Conservation (phyloP, 148 eudicot species). For the Chenopodium album region DNA sequence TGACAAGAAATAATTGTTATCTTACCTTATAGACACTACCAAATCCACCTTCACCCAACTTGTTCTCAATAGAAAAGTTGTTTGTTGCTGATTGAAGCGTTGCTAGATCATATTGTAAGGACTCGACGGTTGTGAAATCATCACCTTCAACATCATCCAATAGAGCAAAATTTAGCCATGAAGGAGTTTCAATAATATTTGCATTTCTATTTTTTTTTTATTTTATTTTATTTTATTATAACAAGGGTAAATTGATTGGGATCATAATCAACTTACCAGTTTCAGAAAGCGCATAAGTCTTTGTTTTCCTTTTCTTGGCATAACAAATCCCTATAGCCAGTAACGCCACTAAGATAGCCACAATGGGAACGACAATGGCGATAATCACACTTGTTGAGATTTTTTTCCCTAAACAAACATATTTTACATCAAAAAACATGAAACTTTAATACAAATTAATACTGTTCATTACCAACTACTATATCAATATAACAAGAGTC, state of each 20-base stretch:
- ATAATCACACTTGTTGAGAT: not conserved
- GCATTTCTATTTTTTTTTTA: not conserved
- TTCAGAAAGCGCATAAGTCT: not conserved
- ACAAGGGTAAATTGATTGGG: not conserved
- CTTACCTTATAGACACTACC: slow-evolving; percentile 32
- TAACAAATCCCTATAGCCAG: not conserved
- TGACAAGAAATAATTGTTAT: no score
- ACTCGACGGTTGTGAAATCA: slow-evolving; percentile 7
- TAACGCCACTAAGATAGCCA: not conserved
- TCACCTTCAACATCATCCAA: slow-evolving; percentile 1
- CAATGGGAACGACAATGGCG: slow-evolving; percentile 11
- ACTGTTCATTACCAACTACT: no score
- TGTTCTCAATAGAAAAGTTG: slow-evolving; percentile 19
- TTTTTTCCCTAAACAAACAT: slow-evolving; percentile 7
- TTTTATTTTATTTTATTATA: not conserved
- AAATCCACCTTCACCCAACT: slow-evolving; percentile 35
- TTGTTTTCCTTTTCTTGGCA: not conserved
- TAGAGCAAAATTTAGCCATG: not conserved
- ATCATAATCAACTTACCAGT: not conserved
- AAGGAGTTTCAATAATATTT: not conserved
- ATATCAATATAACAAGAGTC: no score
- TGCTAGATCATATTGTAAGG: slow-evolving; percentile 21
- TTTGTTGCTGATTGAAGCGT: slow-evolving; percentile 29
- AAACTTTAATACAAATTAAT: no score
- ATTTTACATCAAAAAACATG: not conserved